phyloP scores from a whole-genome alignment of 192 early-diverging fungal genomes.

The Podochytrium sp. region DNA sequence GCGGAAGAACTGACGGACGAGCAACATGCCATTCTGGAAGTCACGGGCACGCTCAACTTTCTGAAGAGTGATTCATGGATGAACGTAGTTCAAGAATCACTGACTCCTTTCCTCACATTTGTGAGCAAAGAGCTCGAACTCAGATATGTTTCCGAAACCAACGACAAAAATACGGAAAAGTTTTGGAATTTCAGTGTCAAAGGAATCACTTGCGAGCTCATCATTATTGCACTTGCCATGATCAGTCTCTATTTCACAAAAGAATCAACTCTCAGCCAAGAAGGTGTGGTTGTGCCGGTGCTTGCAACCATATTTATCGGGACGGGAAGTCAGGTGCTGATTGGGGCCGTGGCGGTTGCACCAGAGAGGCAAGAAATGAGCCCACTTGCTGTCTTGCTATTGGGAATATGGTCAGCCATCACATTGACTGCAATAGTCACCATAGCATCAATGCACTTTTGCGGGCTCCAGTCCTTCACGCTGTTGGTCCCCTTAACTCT shows the following conservation, averaged over 20 bases:
- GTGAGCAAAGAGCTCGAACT: constrained; percentile 18
- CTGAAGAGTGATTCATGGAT: constrained; percentile 18
- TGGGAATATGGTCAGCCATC: constrained; percentile 27
- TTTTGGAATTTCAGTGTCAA: constrained; percentile 27
- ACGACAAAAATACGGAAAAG: constrained; percentile 3
- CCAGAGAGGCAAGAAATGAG: neutral
- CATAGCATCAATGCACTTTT: neutral
- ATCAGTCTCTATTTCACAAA: constrained; percentile 5
- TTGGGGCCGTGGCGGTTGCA: constrained; percentile 5
- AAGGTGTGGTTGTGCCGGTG: neutral
- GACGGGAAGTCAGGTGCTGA: constrained; percentile 24
- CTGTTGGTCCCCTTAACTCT: constrained; percentile 10
- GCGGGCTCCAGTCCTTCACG: neutral
- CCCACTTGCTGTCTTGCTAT: neutral
- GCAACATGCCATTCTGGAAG: constrained; percentile 13
- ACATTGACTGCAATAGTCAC: constrained; percentile 9
- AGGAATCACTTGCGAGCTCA: constrained; percentile 23
- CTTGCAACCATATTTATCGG: constrained; percentile 5
- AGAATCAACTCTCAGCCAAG: neutral
- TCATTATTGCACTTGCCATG: constrained; percentile 17
- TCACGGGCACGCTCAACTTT: constrained; percentile 22
- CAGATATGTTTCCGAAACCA: constrained; percentile 16
- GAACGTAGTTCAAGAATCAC: constrained; percentile 11
- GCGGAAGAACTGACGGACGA: constrained; percentile 15
- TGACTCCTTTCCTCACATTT: constrained; percentile 15